phyloP scores from a whole-genome alignment of 2,329 filamentous ascomycete genomes.

The Stagonosporopsis cucurbitacearum region DNA sequence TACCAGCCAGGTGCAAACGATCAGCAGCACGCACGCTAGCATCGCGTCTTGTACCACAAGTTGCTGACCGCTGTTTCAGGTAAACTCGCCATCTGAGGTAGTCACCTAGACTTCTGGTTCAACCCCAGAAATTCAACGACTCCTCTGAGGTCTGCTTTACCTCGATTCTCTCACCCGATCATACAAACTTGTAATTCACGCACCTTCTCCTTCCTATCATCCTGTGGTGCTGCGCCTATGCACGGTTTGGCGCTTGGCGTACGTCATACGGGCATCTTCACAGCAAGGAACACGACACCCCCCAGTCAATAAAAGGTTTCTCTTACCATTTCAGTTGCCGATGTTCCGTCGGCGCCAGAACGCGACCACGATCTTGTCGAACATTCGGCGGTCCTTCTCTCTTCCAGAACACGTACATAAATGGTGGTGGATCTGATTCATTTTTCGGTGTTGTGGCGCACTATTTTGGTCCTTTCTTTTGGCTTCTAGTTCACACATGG shows the following conservation, averaged over 20 bases:
- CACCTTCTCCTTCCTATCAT: constrained; percentile 32
- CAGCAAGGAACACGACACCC: constrained; percentile 22
- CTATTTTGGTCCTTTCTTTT: constrained; percentile 4
- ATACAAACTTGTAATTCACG: constrained; percentile 41
- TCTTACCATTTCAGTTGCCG: constrained; percentile 21
- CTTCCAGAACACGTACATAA: constrained; percentile 35
- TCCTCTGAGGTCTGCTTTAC: background rate
- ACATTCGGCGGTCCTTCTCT: constrained; percentile 22
- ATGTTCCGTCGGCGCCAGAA: constrained; percentile 13
- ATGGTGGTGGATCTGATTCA: constrained; percentile 30
- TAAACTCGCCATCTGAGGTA: background rate
- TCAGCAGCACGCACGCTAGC: constrained; percentile 38
- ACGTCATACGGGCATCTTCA: constrained; percentile 32
- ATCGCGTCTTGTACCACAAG: constrained; percentile 31
- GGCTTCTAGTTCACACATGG: constrained; percentile 10
- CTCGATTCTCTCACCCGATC: constrained; percentile 17
- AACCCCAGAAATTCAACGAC: background rate
- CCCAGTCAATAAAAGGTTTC: constrained; percentile 22
- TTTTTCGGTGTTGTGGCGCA: constrained; percentile 32
- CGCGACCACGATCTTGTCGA: constrained; percentile 28
- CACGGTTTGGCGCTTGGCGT: constrained; percentile 42
- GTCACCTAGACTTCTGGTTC: constrained; percentile 31
- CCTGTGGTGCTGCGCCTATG: constrained; percentile 30
- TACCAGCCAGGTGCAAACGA: constrained; percentile 37
- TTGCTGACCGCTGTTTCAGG: constrained; percentile 31